Conservation (phyloP, 1,139 yeast genomes). For the Saccharomyces hybrid region DNA sequence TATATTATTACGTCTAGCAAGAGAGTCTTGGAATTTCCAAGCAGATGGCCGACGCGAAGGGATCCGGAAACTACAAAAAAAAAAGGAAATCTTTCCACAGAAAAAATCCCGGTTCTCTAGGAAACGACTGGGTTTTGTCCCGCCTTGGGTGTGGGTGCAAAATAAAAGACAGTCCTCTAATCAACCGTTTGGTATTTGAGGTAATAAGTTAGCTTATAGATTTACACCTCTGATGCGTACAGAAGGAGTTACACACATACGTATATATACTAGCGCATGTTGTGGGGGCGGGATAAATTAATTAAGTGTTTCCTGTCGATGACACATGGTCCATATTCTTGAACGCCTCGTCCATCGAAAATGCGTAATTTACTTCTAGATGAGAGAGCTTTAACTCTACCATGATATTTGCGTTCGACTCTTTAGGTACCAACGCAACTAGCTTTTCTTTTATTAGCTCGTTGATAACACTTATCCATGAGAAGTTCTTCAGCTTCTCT, state of each 20-base stretch:
- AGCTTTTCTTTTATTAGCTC: not conserved
- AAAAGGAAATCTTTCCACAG: not conserved
- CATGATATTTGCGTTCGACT: not conserved
- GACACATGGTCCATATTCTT: not conserved
- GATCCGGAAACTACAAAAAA: not conserved
- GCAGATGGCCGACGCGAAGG: not conserved
- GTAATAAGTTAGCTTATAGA: not conserved
- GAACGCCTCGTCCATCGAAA: not conserved
- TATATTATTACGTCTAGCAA: not conserved
- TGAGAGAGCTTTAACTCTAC: not conserved
- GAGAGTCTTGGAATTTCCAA: not conserved
- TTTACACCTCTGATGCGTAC: not conserved
- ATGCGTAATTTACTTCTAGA: not conserved
- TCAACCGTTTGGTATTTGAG: not conserved
- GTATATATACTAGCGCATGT: not conserved
- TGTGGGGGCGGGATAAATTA: not conserved
- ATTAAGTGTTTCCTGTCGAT: not conserved
- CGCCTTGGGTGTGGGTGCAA: not conserved
- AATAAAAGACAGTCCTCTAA: not conserved
- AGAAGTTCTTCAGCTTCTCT: not conserved
- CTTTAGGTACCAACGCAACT: not conserved
- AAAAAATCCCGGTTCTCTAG: not conserved
- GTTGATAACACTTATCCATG: not conserved
- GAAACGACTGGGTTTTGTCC: not conserved
- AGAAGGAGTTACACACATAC: not conserved